Conservation (phyloP, 805 yeast species). For the Saccharomycopsis babjevae region DNA sequence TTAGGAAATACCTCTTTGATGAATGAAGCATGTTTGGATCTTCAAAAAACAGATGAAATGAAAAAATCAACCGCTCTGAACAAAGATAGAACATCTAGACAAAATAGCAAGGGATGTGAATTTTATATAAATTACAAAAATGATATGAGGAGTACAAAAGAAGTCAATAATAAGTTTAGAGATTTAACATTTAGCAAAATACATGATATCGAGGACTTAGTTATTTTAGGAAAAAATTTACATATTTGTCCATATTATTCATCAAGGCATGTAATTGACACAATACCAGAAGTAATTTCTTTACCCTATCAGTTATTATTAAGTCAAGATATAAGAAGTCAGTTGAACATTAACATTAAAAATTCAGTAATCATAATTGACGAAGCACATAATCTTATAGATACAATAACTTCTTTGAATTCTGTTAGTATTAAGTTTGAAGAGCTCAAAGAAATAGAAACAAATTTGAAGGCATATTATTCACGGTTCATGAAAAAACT, state of each 20-base stretch:
- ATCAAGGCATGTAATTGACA: conserved; percentile 41
- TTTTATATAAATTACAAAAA: conserved; percentile 30
- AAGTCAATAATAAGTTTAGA: conserved; percentile 31
- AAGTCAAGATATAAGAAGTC: conserved; percentile 48
- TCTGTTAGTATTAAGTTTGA: conserved; percentile 45
- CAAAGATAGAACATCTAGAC: conserved; percentile 4
- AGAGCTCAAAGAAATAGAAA: conserved; percentile 38
- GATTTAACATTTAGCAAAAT: conserved; percentile 39
- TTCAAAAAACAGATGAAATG: conserved; percentile 35
- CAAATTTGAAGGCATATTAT: conserved; percentile 45
- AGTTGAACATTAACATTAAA: conserved; percentile 47
- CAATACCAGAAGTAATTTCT: conserved; percentile 62
- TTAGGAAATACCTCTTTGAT: conserved; percentile 42
- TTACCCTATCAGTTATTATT: conserved; percentile 73
- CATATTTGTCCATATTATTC: conserved; percentile 79
- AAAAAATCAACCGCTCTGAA: conserved; percentile 14
- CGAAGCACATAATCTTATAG: conserved; percentile 86
- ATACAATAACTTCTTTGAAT: conserved; percentile 59
- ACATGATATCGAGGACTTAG: conserved; percentile 64
- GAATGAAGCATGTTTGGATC: conserved; percentile 73
- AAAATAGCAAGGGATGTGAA: conserved; percentile 28
- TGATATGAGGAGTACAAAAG: conserved; percentile 18
- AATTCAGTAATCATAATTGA: conserved; percentile 71
- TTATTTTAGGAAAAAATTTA: conserved; percentile 42
- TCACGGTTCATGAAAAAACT: conserved; percentile 52